Base-by-base conservation (phyloP, 495 filamentous ascomycete species). In the Aspergillus ostianus region DNA sequence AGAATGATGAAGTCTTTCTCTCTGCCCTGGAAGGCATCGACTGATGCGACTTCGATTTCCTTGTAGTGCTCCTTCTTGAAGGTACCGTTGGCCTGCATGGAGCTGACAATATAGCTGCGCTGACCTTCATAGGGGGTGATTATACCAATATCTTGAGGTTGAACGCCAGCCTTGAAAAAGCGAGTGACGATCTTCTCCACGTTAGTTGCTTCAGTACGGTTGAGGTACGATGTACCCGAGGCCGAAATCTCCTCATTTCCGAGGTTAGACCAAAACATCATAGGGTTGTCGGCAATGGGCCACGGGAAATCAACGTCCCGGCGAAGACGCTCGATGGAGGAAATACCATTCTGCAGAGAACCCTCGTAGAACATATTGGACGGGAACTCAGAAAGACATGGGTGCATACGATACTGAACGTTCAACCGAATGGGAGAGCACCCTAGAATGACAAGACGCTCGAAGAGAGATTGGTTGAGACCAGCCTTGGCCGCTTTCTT, bases 291-390 rank as follows among this genome's bases (percentile, higher is more conserved):
- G 51, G 80, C 84, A 47, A 96, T 92, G 13, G 94, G 94, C 94
- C 94, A 99, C 3, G 94, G 94, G 74, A 99, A 99, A 69, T 99
- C 94, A 23, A 98, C 92, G 69, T 99, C 93, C 56, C 87, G 89
- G 53, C 93, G 89, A 55, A 97, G 82, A 59, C 94, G 85, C 70
- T 96, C 89, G 47, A 88, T 85, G 65, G 88, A 90, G 1, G 95
- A 97, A 49, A 99, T 90, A 69, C 94, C 94, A 65, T 99, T 99
- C 74, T 99, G 94, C 56, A 99, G 79, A 51, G 91, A 94, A 15
- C 94, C 94, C 65, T 98, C 95, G 73, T 99, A 99, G 76, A 99
- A 99, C 94, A 99, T 99, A 73, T 97, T 98, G 56, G 93, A 97
- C 6, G 94, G 94, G 69, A 98, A 99, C 62, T 97, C 91, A 0